phyloP scores from a whole-genome alignment of 2,329 filamentous ascomycete genomes.

The Mollisiaceae sp. region DNA sequence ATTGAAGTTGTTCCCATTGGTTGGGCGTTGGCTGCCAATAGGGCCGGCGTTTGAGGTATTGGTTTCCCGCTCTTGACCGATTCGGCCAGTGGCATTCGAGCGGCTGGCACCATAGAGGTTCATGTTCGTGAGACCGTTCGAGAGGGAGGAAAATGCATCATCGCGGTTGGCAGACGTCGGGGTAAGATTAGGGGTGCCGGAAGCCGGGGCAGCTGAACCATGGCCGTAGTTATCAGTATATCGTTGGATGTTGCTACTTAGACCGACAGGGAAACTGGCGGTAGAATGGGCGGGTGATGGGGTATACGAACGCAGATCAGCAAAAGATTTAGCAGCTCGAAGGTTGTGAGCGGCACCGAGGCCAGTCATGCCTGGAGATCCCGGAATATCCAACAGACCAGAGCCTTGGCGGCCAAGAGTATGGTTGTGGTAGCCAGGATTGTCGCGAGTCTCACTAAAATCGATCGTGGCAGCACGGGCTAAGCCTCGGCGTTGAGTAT shows the following conservation, averaged over 20 bases:
- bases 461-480: conserved; percentile 97
- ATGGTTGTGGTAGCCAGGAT: conserved; percentile 68
- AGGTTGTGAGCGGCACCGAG: conserved; percentile 78
- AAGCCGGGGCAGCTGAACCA: conserved; percentile 60
- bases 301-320: conserved; percentile 92
- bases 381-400: conserved; percentile 83
- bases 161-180: conserved; percentile 69
- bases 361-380: conserved; percentile 68
- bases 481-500: conserved; percentile 81
- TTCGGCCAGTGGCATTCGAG: conserved; percentile 42
- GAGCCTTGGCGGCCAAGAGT: conserved; percentile 81
- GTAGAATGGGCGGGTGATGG: conserved; percentile 91
- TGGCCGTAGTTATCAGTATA: conserved; percentile 60
- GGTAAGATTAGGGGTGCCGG: conserved; percentile 70
- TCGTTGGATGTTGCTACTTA: conserved; percentile 66
- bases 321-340: conserved; percentile 93
- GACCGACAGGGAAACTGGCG: conserved; percentile 78
- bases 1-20: conserved; percentile 42
- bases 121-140: conserved; percentile 63
- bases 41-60: conserved; percentile 55
- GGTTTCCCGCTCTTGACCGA: conserved; percentile 56
- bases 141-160: conserved; percentile 34
- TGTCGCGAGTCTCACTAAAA: conserved; percentile 80
- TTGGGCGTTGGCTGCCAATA: conserved; percentile 68
- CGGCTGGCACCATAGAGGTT: conserved; percentile 52